These are phyloP conservation scores for Stemphylium vesicarium DNA, from an alignment of 2,329 filamentous ascomycete genomes.

Conservation along the genomic window DNA sequence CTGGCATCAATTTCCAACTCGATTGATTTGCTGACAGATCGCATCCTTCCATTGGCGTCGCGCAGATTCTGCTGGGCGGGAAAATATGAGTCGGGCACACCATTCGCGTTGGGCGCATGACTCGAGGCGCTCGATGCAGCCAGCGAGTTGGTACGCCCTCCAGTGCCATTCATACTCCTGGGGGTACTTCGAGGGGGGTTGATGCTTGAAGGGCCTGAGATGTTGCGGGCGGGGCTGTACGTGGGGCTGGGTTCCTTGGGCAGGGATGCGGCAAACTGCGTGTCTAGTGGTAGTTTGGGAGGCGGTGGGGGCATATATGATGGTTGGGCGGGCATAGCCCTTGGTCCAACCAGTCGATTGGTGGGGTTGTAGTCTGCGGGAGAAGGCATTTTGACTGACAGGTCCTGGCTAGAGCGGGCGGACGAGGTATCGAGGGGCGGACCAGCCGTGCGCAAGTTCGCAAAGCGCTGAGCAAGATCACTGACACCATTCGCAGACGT, in stretches of 20 bases:
- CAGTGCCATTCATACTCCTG: constrained; percentile 65
- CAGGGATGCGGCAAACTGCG: constrained; percentile 61
- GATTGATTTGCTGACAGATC: constrained; percentile 59
- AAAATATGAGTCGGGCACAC: constrained; percentile 52
- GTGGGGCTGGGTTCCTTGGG: constrained; percentile 77
- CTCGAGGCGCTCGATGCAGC: constrained; percentile 47
- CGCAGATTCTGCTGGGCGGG: constrained; percentile 33
- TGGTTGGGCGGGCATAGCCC: constrained; percentile 58
- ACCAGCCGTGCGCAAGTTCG: constrained; percentile 39
- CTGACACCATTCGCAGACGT: constrained; percentile 30
- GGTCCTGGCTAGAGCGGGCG: constrained; percentile 31
- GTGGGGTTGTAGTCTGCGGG: constrained; percentile 47
- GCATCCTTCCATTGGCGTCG: constrained; percentile 33
- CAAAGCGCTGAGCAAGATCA: constrained; percentile 49
- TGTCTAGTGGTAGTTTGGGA: constrained; percentile 58
- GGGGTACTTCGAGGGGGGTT: constrained; percentile 70
- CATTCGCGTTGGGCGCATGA: constrained; percentile 47
- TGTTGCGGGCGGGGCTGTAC: constrained; percentile 78
- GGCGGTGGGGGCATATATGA: constrained; percentile 42
- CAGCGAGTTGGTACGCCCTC: constrained; percentile 62
- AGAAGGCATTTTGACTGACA: constrained; percentile 51
- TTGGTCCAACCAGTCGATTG: constrained; percentile 54
- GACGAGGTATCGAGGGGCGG: constrained; percentile 31
- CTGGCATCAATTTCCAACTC: constrained; percentile 70
- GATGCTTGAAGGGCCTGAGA: constrained; percentile 68